A percentile compares a stretch with the other conserved stretches of the same genome.
phyloP scores from a whole-genome alignment of 257 asterid species.

The Forsythia suspensa region DNA sequence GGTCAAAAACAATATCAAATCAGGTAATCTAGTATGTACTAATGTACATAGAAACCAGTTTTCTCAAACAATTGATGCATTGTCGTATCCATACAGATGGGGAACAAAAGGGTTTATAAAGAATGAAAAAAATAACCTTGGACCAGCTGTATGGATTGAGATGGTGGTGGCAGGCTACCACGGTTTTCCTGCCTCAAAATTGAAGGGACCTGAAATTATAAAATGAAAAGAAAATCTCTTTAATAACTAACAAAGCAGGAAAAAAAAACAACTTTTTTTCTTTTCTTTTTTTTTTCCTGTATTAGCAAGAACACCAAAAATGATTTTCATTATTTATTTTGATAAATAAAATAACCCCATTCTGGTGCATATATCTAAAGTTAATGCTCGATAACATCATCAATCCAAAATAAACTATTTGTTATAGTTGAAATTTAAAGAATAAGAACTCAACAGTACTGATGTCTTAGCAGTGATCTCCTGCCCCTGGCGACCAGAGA shows the following conservation, averaged over 20 bases:
- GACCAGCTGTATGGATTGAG: conserved; percentile 95
- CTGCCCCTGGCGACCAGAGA: no score
- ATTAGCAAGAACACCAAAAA: neutral
- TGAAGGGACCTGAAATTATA: conserved; percentile 72
- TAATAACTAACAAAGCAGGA: neutral
- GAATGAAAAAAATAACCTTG: conserved; percentile 55
- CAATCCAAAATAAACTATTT: neutral
- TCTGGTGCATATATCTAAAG: neutral
- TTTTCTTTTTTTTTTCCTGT: neutral
- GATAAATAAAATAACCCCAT: neutral
- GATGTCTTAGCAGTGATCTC: no score
- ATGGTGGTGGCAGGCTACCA: conserved; percentile 64
- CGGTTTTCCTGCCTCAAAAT: conserved; percentile 65
- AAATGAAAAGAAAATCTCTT: conserved; percentile 6
- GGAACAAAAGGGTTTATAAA: conserved; percentile 4
- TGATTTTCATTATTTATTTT: neutral
- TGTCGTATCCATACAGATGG: neutral
- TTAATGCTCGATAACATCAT: neutral
- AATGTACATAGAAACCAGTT: neutral
- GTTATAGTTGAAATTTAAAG: neutral
- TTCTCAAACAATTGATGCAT: neutral
- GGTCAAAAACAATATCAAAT: neutral
- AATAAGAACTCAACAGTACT: neutral
- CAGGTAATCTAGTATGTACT: neutral
- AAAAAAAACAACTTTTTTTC: conserved; percentile 9